Percentiles rank a stretch among this genome's conserved stretches.
phyloP scores from a whole-genome alignment of 2,329 filamentous ascomycete genomes.

The Chaetothyriales sp. region DNA sequence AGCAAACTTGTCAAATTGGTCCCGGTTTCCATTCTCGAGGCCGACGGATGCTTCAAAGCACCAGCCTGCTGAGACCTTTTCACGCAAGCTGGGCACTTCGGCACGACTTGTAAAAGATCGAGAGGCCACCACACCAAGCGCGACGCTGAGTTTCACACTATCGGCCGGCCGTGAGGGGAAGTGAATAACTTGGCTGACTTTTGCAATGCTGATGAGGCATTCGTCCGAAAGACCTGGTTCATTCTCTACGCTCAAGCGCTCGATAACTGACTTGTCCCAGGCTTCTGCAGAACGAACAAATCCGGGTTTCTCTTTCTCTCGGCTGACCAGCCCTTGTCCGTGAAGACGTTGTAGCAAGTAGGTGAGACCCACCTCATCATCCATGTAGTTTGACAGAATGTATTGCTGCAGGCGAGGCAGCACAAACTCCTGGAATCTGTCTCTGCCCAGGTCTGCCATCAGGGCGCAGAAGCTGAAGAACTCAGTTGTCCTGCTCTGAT shows the following conservation, averaged over 20 bases:
- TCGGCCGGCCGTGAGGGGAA: neutral
- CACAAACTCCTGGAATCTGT: conserved; percentile 66
- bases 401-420: conserved; percentile 76
- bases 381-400: conserved; percentile 57
- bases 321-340: neutral
- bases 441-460: conserved; percentile 57
- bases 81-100: conserved; percentile 2
- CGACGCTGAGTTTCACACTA: neutral
- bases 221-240: neutral
- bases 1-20: neutral
- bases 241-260: neutral
- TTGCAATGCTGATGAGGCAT: neutral
- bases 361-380: conserved; percentile 46
- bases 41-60: conserved; percentile 10
- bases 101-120: neutral
- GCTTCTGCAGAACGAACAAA: neutral
- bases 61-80: conserved; percentile 9
- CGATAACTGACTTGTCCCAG: neutral
- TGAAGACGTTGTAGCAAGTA: conserved; percentile 11
- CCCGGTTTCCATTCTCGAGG: neutral
- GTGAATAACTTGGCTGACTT: neutral
- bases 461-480: conserved; percentile 80
- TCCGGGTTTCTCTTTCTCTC: neutral
- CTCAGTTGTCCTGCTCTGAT: conserved; percentile 51
- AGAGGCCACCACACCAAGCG: neutral